Base-by-base conservation (phyloP, 306 rosid species). In the Abrus pulchellus region DNA sequence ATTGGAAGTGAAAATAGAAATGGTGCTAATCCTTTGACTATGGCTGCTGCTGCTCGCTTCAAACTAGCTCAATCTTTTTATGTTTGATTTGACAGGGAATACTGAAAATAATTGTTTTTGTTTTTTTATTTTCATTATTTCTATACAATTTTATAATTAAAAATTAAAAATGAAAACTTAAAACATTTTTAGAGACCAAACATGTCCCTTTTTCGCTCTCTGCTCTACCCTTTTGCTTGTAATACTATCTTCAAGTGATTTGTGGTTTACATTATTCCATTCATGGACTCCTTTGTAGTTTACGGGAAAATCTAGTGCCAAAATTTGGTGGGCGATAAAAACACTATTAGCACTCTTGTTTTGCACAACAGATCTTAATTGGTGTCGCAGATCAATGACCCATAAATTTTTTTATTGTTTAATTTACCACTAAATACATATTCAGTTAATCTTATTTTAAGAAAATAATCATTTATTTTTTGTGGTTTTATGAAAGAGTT, bases 21-120 rank as follows among this genome's bases (percentile, higher is more conserved):
- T 13, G 6, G 12, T 63, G 13, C 40, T 20, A 34, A 20, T 65
- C 43, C 74, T 52, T 50, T 53, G 66, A 65, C 66, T 77, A 34
- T 9, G 66, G 36, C 36, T n/a, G 3, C 70, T n/a, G 33, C 1
- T n/a, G 70, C 50, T 38, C 9, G 34, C 32, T 38, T 64, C 49
- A 10, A 3, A 14, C 20, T 20, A 20, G 20, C 20, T 20, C 20
- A 20, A 20, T 20, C 20, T 20, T 20, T 20, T 20, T 20, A 20
- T 20, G 20, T 20, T 20, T 20, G 20, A 20, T 20, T 20, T 20
- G 20, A 20, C 20, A 20, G 20, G 20, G 20, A 20, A 20, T 20
- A 20, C 20, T 20, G 20, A 20, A 20, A 20, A 0, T 20, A 20
- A 20, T 20, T 20, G 20, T 20, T 20, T 20, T 20, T 20, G 20